These are phyloP conservation scores for Leersia perrieri DNA, from an alignment of 176 grass and related monocot species.

Conservation along the genomic window DNA sequence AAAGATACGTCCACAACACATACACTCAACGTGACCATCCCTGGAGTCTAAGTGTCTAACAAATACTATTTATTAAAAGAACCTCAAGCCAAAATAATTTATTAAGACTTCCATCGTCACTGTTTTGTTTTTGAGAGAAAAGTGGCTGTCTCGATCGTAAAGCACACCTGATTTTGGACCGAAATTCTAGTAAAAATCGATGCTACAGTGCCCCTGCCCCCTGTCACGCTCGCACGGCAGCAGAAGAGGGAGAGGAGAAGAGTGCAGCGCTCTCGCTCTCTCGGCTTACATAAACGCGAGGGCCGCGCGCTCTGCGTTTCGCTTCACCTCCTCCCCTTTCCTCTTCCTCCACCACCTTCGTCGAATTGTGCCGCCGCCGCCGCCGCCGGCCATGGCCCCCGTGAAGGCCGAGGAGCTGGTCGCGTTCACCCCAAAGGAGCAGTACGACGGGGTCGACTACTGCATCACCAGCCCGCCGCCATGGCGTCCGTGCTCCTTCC, in stretches of 20 bases:
- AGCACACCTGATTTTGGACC: not conserved
- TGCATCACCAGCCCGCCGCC: slow-evolving; percentile 94
- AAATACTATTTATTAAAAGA: no score
- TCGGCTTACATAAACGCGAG: slow-evolving; percentile 32
- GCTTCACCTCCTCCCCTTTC: not conserved
- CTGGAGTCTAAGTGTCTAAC: no score
- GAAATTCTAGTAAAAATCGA: not conserved
- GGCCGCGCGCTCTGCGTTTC: not conserved
- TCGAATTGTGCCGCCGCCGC: no score
- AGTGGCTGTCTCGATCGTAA: not conserved
- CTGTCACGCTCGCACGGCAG: not conserved
- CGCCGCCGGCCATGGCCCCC: slow-evolving; percentile 26
- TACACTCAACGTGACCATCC: no score
- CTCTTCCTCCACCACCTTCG: not conserved
- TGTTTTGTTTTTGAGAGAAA: not conserved
- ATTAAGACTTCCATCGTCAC: no score
- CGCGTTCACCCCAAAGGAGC: slow-evolving; percentile 53
- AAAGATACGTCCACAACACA: no score
- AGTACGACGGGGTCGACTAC: slow-evolving; percentile 73
- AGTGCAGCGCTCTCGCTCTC: no score
- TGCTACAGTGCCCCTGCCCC: not conserved
- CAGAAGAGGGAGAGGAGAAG: not conserved
- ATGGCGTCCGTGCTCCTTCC: slow-evolving; percentile 48
- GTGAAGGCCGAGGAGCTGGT: slow-evolving; percentile 64
- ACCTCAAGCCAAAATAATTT: no score